Conservation (phyloP, 192 early-diverging fungal species). For the Phycomyces blakesleeanus region DNA sequence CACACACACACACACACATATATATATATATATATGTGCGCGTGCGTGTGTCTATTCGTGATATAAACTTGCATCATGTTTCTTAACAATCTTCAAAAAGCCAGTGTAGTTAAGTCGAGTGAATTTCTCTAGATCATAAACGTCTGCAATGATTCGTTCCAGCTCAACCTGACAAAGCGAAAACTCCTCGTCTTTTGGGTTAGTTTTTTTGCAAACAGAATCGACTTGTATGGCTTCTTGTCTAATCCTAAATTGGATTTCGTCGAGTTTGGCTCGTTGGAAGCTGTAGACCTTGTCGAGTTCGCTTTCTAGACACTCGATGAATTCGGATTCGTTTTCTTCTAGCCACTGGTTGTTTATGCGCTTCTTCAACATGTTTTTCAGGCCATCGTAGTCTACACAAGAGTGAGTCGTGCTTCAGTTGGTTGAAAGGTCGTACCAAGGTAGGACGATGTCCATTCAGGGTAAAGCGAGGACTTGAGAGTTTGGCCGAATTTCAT, state of each 20-base stretch:
- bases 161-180: conserved; percentile 67
- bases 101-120: conserved; percentile 82
- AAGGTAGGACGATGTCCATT: conserved; percentile 85
- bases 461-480: conserved; percentile 70
- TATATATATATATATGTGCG: too few species aligned
- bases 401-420: not conserved
- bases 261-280: conserved; percentile 70
- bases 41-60: too few species aligned
- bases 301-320: conserved; percentile 83
- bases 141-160: conserved; percentile 72
- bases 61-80: conserved; percentile 77
- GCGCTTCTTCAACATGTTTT: conserved; percentile 70
- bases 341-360: conserved; percentile 66
- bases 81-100: conserved; percentile 95
- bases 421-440: conserved; percentile 23
- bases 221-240: conserved; percentile 63
- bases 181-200: conserved; percentile 58
- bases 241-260: conserved; percentile 69
- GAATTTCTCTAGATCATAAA: conserved; percentile 81
- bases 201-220: conserved; percentile 39
- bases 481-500: conserved; percentile 95
- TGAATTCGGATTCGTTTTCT: conserved; percentile 79
- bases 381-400: conserved; percentile 76
- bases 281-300: conserved; percentile 86
- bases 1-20: too few species aligned